These are phyloP conservation scores for Aureobasidium sp. DNA, from an alignment of 2,329 filamentous ascomycete genomes.

Conservation along the genomic window DNA sequence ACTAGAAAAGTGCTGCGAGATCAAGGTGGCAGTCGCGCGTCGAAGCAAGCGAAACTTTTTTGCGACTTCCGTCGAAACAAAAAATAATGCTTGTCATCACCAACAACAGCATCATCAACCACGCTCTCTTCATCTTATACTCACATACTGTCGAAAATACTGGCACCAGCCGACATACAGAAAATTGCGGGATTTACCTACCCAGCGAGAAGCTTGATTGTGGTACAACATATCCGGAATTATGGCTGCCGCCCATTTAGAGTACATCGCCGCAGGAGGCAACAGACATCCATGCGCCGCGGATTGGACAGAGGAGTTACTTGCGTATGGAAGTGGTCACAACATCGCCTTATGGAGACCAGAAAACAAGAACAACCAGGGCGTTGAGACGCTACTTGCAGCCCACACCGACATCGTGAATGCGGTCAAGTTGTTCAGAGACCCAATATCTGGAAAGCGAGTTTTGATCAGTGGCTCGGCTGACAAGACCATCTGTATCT, in stretches of 20 bases:
- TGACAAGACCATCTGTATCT: conserved; percentile 67
- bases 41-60: conserved; percentile 14
- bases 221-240: not conserved
- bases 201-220: not conserved
- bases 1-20: not conserved
- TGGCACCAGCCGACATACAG: too few species aligned
- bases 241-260: not conserved
- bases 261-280: conserved; percentile 68
- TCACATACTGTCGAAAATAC: too few species aligned
- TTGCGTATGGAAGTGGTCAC: conserved; percentile 84
- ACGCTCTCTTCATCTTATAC: not conserved
- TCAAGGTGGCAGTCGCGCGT: not conserved
- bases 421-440: conserved; percentile 69
- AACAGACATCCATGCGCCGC: conserved; percentile 86
- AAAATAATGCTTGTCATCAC: not conserved
- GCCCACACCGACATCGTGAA: conserved; percentile 78
- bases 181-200: too few species aligned
- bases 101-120: not conserved
- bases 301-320: conserved; percentile 69
- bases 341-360: conserved; percentile 88
- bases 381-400: conserved; percentile 54
- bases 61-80: conserved; percentile 7
- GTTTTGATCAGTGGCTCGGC: conserved; percentile 73
- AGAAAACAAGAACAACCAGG: conserved; percentile 42
- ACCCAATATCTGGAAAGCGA: conserved; percentile 40